Evolutionary conservation across 441 rosid species (phyloP).

Genomic region (Gossypium trilobum): DNA sequence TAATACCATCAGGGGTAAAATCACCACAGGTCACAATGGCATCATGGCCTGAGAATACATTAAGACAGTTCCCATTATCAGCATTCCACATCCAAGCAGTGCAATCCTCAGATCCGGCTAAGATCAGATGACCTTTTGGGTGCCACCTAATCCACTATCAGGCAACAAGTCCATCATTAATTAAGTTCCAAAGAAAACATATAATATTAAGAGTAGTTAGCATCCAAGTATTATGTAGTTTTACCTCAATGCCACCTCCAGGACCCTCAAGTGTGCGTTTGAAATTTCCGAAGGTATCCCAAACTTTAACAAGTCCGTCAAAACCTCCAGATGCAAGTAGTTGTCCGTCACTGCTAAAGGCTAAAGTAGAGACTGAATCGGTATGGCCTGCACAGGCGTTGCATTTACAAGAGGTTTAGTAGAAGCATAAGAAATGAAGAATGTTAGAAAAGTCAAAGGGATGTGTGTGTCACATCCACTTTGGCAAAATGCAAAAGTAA

Average conservation of each 20-base stretch:
- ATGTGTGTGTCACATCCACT: neutral
- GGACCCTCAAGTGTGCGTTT: constrained; percentile 54
- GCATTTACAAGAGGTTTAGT: constrained; percentile 3
- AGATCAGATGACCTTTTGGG: constrained; percentile 69
- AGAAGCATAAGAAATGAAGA: neutral
- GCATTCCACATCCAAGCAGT: constrained; percentile 93
- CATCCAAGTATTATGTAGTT: neutral
- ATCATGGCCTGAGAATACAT: constrained; percentile 67
- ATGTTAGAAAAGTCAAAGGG: neutral
- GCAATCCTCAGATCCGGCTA: constrained; percentile 79
- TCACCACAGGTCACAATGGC: constrained; percentile 73
- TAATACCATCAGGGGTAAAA: constrained; percentile 83
- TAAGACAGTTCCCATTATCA: constrained; percentile 56
- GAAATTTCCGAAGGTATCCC: constrained; percentile 43
- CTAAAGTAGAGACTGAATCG: constrained; percentile 67
- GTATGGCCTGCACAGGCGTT: constrained; percentile 49
- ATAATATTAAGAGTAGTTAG: neutral
- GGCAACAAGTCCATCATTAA: constrained; percentile 6
- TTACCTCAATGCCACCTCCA: constrained; percentile 59
- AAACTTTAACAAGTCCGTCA: constrained; percentile 63
- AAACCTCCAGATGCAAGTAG: constrained; percentile 68
- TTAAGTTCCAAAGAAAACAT: neutral
- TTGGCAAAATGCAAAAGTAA: neutral
- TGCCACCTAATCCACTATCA: constrained; percentile 90
- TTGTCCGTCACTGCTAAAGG: constrained; percentile 64